Base-by-base conservation (phyloP, 2,329 filamentous ascomycete genomes). In the Lecanicillium sp. region DNA sequence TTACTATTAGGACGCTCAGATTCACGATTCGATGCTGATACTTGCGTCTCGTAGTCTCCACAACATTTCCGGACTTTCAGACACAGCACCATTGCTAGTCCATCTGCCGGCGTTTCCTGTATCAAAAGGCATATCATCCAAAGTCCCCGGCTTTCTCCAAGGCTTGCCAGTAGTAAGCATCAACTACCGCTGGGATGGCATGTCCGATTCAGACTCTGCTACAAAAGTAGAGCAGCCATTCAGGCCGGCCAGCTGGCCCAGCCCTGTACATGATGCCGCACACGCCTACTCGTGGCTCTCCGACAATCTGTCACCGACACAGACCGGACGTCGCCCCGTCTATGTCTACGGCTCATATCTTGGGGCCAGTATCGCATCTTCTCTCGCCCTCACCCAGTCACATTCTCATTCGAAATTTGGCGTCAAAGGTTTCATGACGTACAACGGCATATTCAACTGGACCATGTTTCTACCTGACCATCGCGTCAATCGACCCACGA, bases 391-490 rank as follows among this genome's bases (percentile, higher is more conserved):
- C 31, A 80, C 75, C 2, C 74, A 80, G 51, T 59, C 67, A 2
- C 60, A 65, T 32, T 47, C 58, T 2, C 58, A 69, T 38, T 49
- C 57, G 12, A 56, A 49, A 22, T 63, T 73, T 49, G 63, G 60
- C 29, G 60, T 80, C 31, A 64, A 71, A 9, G 75, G 75, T 7
- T 54, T 78, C 22, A 57, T 75, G 13, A 66, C 68, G 7, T 71
- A 71, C 54, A 76, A 81, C 46, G 77, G 75, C 30, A 65, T 81
- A 42, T 81, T 77, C 57, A 71, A 81, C 58, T 81, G 77, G 78
- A 76, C 74, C 41, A 71, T 64, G 53, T 74, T 79, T 42, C 62
- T 77, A 9, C 70, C 71, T 0, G 65, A 71, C 45, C 71, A 78
- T 41, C 63, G 60, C 6, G 54, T 67, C 43, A 67, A 74, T 47